Evolutionary conservation across 2,329 filamentous ascomycete species (phyloP).

Genomic region (Aspergillus sclerotialis): DNA sequence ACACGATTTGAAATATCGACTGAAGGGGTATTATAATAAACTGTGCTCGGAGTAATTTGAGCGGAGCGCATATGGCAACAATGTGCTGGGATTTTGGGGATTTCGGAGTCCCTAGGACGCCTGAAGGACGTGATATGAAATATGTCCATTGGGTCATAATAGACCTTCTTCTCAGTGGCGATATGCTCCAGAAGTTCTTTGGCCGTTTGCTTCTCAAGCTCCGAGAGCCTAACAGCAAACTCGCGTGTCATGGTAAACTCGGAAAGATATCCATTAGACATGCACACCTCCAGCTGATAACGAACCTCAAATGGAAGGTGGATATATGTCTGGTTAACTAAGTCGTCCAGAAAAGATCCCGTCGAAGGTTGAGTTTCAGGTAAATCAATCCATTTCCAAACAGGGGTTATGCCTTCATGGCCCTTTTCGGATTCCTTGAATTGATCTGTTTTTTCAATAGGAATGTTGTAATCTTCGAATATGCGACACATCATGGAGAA

Average conservation of each 20-base stretch:
- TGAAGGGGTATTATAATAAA: conserved; percentile 69
- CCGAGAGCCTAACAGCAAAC: conserved; percentile 59
- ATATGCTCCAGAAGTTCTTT: conserved; percentile 67
- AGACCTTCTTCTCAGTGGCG: conserved; percentile 54
- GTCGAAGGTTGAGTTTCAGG: conserved; percentile 16
- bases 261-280: conserved; percentile 70
- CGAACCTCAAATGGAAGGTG: conserved; percentile 63
- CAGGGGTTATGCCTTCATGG: conserved; percentile 11
- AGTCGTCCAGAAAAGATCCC: conserved; percentile 27
- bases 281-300: conserved; percentile 88
- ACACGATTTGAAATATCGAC: conserved; percentile 87
- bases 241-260: conserved; percentile 64
- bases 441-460: conserved; percentile 35
- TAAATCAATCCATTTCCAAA: conserved; percentile 38
- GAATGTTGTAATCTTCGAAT: conserved; percentile 68
- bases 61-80: conserved; percentile 71
- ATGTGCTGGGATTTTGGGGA: conserved; percentile 59
- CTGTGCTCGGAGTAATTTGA: conserved; percentile 73
- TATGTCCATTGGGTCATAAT: conserved; percentile 65
- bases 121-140: conserved; percentile 49
- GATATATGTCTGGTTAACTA: conserved; percentile 27
- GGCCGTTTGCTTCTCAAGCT: conserved; percentile 49
- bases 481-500: conserved; percentile 45
- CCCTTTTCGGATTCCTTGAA: conserved; percentile 35
- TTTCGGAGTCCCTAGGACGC: conserved; percentile 43